phyloP scores from a whole-genome alignment of 306 rosid genomes.

The Quercus rubra region DNA sequence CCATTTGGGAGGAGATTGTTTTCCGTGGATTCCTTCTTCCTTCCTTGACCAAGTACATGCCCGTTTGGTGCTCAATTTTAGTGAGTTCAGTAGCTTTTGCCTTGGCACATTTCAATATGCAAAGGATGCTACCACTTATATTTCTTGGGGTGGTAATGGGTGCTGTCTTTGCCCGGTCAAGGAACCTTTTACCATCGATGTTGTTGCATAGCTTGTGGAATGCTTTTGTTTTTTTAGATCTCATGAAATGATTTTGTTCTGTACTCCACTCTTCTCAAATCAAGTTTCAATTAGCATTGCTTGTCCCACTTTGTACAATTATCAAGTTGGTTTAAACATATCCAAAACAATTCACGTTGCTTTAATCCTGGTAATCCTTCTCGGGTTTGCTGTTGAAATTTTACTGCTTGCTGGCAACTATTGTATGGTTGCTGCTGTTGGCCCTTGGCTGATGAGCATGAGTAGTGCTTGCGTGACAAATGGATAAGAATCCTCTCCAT shows the following conservation, averaged over 20 bases:
- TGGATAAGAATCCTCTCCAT: too few species aligned
- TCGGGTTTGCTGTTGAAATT: background rate
- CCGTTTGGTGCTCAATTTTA: slow-evolving; percentile 51
- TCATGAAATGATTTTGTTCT: slow-evolving; percentile 36
- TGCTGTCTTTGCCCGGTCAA: slow-evolving; percentile 45
- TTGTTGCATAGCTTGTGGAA: slow-evolving; percentile 66
- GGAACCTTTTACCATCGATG: slow-evolving; percentile 57
- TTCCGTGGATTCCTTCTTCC: slow-evolving; percentile 67
- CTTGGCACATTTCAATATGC: slow-evolving; percentile 59
- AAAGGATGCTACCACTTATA: slow-evolving; percentile 53
- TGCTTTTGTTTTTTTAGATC: slow-evolving; percentile 62
- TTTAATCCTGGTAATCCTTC: background rate
- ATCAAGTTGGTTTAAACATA: background rate
- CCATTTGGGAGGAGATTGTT: slow-evolving; percentile 61
- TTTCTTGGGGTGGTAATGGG: slow-evolving; percentile 61
- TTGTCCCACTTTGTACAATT: background rate
- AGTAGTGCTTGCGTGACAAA: background rate
- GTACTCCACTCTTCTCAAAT: background rate
- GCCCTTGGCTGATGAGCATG: background rate
- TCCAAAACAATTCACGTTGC: background rate
- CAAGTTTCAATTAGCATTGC: background rate
- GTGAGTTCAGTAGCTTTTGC: slow-evolving; percentile 59
- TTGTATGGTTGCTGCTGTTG: background rate
- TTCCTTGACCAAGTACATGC: slow-evolving; percentile 59
- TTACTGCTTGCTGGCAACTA: background rate